Evolutionary conservation across 106 monocot genomes (phyloP).

Genomic region (Dendrobium huoshanense): DNA sequence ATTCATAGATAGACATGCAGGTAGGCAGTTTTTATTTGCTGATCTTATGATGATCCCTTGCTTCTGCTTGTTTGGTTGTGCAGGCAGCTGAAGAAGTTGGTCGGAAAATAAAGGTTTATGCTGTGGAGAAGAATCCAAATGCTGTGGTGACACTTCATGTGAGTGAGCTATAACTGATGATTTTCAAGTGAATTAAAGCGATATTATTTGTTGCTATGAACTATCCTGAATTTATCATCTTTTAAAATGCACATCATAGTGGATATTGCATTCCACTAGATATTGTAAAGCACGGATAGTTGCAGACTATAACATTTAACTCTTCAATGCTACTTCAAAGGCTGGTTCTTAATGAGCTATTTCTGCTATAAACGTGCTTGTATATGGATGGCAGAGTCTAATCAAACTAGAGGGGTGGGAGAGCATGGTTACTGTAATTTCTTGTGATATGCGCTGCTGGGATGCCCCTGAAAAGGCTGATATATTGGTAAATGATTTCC

Average conservation of each 20-base stretch:
- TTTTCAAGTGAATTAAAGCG: neutral
- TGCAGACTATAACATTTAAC: neutral
- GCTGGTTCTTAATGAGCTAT: too few relatives aligned
- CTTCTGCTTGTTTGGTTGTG: conserved; percentile 3
- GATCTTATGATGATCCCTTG: neutral
- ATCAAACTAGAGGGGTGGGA: conserved; percentile 92
- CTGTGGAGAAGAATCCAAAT: conserved; percentile 98
- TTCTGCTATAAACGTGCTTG: neutral
- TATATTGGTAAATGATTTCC: conserved; percentile 60
- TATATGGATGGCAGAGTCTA: conserved; percentile 50
- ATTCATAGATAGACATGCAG: neutral
- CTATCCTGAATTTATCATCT: neutral
- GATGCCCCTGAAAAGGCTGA: conserved; percentile 97
- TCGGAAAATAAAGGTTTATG: conserved; percentile 82
- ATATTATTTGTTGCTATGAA: neutral
- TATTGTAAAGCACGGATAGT: neutral
- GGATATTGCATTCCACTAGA: neutral
- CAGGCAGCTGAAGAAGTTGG: conserved; percentile 95
- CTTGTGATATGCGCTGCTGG: conserved; percentile 96
- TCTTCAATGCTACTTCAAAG: neutral
- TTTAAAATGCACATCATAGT: neutral
- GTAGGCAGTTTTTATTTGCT: neutral
- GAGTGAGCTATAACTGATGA: conserved; percentile 19
- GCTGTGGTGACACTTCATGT: conserved; percentile 89
- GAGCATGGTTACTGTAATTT: conserved; percentile 63